Conservation (phyloP, 352 stramenopile genomes). For the Phytophthora pini region DNA sequence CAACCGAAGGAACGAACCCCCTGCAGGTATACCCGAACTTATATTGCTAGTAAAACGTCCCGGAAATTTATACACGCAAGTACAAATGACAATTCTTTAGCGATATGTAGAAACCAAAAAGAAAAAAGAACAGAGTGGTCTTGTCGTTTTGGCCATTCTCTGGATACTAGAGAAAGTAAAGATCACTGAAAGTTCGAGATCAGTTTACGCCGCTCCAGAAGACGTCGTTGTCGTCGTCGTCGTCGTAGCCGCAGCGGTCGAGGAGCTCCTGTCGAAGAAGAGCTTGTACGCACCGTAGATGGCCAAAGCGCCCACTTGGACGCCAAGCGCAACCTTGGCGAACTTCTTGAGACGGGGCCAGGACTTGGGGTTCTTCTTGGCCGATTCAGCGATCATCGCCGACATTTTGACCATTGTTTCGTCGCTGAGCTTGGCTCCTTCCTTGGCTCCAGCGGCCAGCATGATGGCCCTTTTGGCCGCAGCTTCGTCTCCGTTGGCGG, state of each 20-base stretch:
- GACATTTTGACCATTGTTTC: neutral
- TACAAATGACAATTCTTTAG: too few species aligned
- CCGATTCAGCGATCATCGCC: neutral
- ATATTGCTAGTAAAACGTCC: too few species aligned
- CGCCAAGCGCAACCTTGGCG: neutral
- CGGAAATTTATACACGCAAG: too few species aligned
- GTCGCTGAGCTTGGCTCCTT: neutral
- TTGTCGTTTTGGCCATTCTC: too few species aligned
- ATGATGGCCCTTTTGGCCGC: neutral
- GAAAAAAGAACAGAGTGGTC: too few species aligned
- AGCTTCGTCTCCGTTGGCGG: neutral
- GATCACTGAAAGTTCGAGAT: too few species aligned
- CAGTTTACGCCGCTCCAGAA: too few species aligned
- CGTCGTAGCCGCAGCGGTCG: neutral
- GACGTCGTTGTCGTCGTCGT: too few species aligned
- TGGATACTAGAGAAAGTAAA: too few species aligned
- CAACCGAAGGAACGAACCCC: too few species aligned
- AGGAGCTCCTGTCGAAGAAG: neutral
- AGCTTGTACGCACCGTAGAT: slow-evolving; percentile 1
- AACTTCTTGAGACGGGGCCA: neutral
- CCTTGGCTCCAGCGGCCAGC: neutral
- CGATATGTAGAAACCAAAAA: too few species aligned
- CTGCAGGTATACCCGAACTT: too few species aligned
- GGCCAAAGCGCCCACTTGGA: neutral
- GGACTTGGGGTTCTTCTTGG: slow-evolving; percentile 1